These are phyloP conservation scores for Chlamydomonas incerta DNA, from an alignment of 139 green algal species.

Conservation along the genomic window DNA sequence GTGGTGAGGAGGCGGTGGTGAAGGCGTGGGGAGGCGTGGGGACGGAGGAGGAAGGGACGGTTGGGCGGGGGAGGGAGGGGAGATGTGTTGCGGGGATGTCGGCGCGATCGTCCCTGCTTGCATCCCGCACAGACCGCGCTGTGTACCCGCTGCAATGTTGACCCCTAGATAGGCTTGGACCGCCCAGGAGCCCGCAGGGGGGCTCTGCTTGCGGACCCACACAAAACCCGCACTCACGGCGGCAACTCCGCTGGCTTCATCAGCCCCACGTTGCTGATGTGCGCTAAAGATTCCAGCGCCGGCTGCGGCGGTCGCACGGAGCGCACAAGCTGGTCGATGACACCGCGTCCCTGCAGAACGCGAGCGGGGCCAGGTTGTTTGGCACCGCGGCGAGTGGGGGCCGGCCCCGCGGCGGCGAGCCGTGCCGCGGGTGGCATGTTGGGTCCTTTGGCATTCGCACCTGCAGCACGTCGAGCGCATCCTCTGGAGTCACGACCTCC, in stretches of 20 bases:
- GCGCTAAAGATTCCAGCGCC: slow-evolving; percentile 1
- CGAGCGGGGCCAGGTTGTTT: neutral
- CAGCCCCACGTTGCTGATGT: slow-evolving; percentile 13
- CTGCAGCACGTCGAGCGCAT: slow-evolving; percentile 39
- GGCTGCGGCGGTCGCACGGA: slow-evolving; percentile 4
- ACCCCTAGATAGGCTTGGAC: too few relatives aligned
- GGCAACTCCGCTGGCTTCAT: slow-evolving; percentile 24
- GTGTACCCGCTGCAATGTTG: too few relatives aligned
- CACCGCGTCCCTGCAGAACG: slow-evolving; percentile 9
- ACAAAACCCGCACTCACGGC: neutral
- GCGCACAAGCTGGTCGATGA: slow-evolving; percentile 30
- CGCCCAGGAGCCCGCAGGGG: too few relatives aligned
- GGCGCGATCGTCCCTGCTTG: too few relatives aligned
- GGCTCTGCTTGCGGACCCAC: too few relatives aligned
- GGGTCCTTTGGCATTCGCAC: too few relatives aligned
- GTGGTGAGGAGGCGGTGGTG: neutral
- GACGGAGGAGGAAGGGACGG: neutral
- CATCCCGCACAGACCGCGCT: too few relatives aligned
- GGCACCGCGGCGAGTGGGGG: too few relatives aligned
- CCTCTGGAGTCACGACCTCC: slow-evolving; percentile 17
- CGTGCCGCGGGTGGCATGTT: too few relatives aligned
- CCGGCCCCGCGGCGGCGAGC: too few relatives aligned
- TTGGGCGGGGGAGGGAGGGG: too few relatives aligned
- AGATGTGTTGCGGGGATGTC: too few relatives aligned
- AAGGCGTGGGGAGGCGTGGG: neutral